phyloP scores from a whole-genome alignment of 768 basidiomycete genomes.

The Rhodotorula taiwanensis region DNA sequence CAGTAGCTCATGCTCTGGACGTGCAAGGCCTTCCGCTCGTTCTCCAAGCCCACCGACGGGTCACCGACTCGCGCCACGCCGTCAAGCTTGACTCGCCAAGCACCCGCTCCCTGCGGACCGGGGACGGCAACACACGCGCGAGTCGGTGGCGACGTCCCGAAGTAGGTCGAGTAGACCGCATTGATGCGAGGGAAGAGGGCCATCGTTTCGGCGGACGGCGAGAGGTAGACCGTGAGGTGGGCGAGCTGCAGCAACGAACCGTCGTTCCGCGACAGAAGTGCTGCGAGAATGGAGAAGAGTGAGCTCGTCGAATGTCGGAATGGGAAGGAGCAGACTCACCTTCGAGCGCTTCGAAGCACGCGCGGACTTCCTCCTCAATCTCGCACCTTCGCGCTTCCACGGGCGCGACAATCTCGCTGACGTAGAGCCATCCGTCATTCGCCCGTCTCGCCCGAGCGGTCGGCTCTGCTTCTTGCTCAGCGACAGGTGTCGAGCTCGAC shows the following conservation, averaged over 20 bases:
- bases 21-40: slow-evolving; percentile 63
- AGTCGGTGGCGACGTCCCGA: slow-evolving; percentile 84
- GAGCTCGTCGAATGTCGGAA: background rate
- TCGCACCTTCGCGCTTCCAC: slow-evolving; percentile 53
- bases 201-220: slow-evolving; percentile 55
- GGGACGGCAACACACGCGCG: slow-evolving; percentile 86
- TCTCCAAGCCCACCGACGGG: slow-evolving; percentile 27
- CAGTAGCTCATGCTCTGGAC: slow-evolving; percentile 96
- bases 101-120: slow-evolving; percentile 41
- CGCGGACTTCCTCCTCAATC: slow-evolving; percentile 63
- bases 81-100: slow-evolving; percentile 61
- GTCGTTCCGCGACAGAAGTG: slow-evolving; percentile 51
- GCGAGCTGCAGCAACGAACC: slow-evolving; percentile 58
- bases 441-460: slow-evolving; percentile 1
- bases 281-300: slow-evolving; percentile 45
- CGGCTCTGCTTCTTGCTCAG: background rate
- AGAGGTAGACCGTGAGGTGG: slow-evolving; percentile 72
- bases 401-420: slow-evolving; percentile 54
- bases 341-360: slow-evolving; percentile 61
- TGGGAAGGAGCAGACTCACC: slow-evolving; percentile 48
- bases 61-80: slow-evolving; percentile 61
- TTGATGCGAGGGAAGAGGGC: slow-evolving; percentile 71
- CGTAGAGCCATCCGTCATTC: slow-evolving; percentile 60
- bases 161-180: slow-evolving; percentile 67
- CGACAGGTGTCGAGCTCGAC: too few species aligned